Evolutionary conservation across 208 protist genomes (phyloP).

Genomic region (Acanthamoeba lenticulata): DNA sequence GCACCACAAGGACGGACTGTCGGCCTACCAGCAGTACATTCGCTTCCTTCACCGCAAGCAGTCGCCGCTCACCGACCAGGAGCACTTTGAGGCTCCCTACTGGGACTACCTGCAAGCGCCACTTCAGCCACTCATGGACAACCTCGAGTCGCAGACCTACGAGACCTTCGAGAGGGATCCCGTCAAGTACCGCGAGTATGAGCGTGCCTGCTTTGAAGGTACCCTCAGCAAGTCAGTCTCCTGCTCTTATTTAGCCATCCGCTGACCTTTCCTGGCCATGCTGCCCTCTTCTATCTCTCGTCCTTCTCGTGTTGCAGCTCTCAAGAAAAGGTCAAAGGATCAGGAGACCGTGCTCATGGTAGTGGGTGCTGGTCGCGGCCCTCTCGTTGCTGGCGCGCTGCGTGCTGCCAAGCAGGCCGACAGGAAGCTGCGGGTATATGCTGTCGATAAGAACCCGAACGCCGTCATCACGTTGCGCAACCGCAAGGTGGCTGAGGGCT

Average conservation of each 20-base stretch:
- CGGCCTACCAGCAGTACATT: slow-evolving; percentile 84
- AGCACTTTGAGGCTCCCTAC: slow-evolving; percentile 88
- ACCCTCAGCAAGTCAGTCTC: not conserved
- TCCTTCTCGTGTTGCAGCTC: not conserved
- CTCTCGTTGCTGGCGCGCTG: slow-evolving; percentile 92
- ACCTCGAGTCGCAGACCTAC: slow-evolving; percentile 97
- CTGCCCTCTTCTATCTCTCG: not conserved
- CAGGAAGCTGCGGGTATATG: slow-evolving; percentile 92
- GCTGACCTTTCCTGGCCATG: not conserved
- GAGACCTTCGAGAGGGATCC: slow-evolving; percentile 98
- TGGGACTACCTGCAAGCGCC: slow-evolving; percentile 89
- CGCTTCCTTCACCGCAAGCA: slow-evolving; percentile 72
- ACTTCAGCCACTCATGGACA: slow-evolving; percentile 94
- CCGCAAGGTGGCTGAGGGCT: slow-evolving; percentile 86
- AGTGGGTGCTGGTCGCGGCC: slow-evolving; percentile 97
- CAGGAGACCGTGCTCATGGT: slow-evolving; percentile 83
- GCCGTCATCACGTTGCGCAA: slow-evolving; percentile 85
- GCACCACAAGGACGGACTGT: slow-evolving; percentile 73
- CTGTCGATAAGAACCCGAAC: slow-evolving; percentile 98
- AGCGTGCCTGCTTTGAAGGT: slow-evolving; percentile 87
- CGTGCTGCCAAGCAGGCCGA: slow-evolving; percentile 86
- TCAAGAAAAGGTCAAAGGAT: not conserved
- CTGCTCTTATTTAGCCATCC: not conserved
- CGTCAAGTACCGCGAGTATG: slow-evolving; percentile 96
- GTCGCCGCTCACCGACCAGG: slow-evolving; percentile 67